Base-by-base conservation (phyloP, 371 early-diverging fungal species). In the Apophysomyces ossiformis region DNA sequence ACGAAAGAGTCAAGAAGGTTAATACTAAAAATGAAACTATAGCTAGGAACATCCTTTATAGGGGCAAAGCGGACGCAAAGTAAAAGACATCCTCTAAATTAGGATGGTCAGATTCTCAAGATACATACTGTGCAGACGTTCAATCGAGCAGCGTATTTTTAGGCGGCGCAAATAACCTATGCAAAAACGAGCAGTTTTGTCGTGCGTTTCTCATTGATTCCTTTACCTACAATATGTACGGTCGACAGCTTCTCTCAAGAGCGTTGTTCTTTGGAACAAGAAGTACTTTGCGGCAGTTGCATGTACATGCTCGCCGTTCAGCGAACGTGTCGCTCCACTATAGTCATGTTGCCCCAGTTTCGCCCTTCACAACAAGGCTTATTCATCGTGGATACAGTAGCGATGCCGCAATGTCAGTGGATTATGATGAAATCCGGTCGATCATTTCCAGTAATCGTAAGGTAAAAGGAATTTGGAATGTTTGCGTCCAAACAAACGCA, bases 391-490 rank as follows among this genome's bases (percentile, higher is more conserved):
- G 21, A 18, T 50, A 50, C 54, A 50, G 18, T 11, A 50, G 0
- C n/a, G 21, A 50, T 21, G 54, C 16, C 1, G 9, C 54, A 26
- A 50, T 21, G 21, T 18, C 21, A 5, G 54, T 50, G 54, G 54
- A 50, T 50, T 50, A 21, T 50, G 54, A 50, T 50, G 54, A 21
- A 21, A 50, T 50, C 21, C 54, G 21, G 21, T 50, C 54, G 5
- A n/a, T 50, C 4, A 21, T 50, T 21, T 9, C 9, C 9, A 50
- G 5, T 21, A 32, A 50, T 50, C 21, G 21, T 21, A 50, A 50
- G 21, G 54, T 50, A 50, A 9, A 26, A 13, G 5, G 21, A 16
- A 50, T 13, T 5, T 50, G 54, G 9, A 50, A 50, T 26, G 11
- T 50, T 21, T 50, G 54, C 21, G 16, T 39, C 21, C 35, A 21